A percentile compares a stretch with the other conserved stretches of the same genome.
phyloP scores from a whole-genome alignment of 2,329 filamentous ascomycete species.

The Pezicula radicicola region DNA sequence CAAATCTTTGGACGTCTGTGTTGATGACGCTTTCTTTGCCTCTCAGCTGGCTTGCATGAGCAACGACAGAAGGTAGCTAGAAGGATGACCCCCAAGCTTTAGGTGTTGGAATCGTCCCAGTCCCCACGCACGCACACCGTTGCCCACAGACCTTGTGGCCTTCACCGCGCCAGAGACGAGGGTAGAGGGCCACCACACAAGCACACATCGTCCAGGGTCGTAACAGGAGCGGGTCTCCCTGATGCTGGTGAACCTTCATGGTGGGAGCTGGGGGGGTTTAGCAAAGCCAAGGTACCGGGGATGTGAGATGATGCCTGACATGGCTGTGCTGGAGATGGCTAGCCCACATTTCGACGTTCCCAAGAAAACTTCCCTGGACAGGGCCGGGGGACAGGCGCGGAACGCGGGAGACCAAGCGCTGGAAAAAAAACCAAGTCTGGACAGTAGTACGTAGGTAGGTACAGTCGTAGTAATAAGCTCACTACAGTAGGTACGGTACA shows the following conservation, averaged over 20 bases:
- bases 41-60: neutral
- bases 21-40: neutral
- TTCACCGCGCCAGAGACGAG: conserved; percentile 15
- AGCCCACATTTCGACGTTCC: conserved; percentile 3
- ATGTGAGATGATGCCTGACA: conserved; percentile 14
- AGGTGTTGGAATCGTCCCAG: conserved; percentile 17
- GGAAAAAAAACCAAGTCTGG: conserved; percentile 10
- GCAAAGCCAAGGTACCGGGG: conserved; percentile 15
- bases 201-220: conserved; percentile 11
- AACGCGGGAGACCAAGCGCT: conserved; percentile 21
- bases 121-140: conserved; percentile 16
- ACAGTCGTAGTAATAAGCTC: too few species aligned
- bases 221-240: conserved; percentile 16
- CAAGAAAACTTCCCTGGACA: conserved; percentile 10
- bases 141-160: conserved; percentile 22
- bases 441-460: neutral
- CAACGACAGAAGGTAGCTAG: neutral
- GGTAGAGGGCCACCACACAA: neutral
- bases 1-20: neutral
- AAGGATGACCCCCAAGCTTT: conserved; percentile 20
- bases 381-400: conserved; percentile 13
- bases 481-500: too few species aligned
- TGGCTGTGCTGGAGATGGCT: conserved; percentile 8
- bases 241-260: conserved; percentile 1
- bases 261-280: conserved; percentile 4